Evolutionary conservation across 305 asterid genomes (phyloP).

Genomic region (Fraxinus floribunda): DNA sequence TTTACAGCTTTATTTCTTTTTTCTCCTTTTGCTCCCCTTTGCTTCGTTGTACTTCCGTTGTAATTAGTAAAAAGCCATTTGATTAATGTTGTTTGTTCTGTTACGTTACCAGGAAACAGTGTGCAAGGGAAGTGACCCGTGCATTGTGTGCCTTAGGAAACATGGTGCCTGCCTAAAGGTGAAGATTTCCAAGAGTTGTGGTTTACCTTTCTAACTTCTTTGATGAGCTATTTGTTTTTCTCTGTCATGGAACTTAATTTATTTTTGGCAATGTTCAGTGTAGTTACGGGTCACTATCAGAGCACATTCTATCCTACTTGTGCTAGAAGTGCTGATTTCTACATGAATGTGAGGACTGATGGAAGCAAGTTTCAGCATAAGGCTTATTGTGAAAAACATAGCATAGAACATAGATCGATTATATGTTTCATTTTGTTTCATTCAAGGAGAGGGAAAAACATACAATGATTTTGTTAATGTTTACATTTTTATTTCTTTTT

Average conservation of each 20-base stretch:
- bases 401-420: slow-evolving; percentile 75
- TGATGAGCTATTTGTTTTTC: not conserved
- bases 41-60: no score
- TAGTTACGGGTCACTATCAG: slow-evolving; percentile 91
- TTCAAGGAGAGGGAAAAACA: no score
- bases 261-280: slow-evolving; percentile 56
- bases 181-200: slow-evolving; percentile 20
- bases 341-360: slow-evolving; percentile 64
- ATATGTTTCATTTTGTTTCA: no score
- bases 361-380: slow-evolving; percentile 92
- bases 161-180: slow-evolving; percentile 97
- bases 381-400: slow-evolving; percentile 95
- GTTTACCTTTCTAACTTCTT: slow-evolving; percentile 2
- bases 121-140: slow-evolving; percentile 60
- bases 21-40: no score
- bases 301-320: slow-evolving; percentile 91
- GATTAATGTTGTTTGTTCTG: slow-evolving; percentile 5
- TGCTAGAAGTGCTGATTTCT: slow-evolving; percentile 94
- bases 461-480: no score
- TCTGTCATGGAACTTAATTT: slow-evolving; percentile 12
- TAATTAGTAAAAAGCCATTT: no score
- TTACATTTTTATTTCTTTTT: no score
- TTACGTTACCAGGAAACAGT: slow-evolving; percentile 53
- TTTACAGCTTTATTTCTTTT: no score
- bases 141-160: slow-evolving; percentile 71